These are phyloP conservation scores for Lactarius vividus DNA, from an alignment of 768 basidiomycete genomes.

Conservation along the genomic window DNA sequence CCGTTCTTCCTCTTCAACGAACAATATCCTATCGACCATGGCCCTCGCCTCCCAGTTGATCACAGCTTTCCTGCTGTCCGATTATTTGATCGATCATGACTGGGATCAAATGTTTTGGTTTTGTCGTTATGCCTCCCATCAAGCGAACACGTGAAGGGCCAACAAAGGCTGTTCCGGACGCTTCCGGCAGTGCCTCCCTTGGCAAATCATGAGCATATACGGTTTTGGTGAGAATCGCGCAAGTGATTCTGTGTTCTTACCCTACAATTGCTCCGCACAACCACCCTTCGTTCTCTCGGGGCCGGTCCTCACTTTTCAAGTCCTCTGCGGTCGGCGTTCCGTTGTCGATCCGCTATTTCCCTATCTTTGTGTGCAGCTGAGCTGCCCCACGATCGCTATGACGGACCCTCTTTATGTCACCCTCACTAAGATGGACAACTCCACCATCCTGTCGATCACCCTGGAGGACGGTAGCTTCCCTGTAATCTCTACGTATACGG, in stretches of 20 bases:
- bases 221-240: background rate
- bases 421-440: background rate
- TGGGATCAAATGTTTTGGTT: background rate
- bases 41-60: background rate
- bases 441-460: background rate
- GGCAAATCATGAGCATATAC: background rate
- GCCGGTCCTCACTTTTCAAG: conserved; percentile 21
- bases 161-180: background rate
- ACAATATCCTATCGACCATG: background rate
- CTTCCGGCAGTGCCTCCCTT: background rate
- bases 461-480: conserved; percentile 15
- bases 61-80: background rate
- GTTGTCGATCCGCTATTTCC: background rate
- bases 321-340: background rate
- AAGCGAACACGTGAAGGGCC: background rate
- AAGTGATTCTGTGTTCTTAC: background rate
- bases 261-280: background rate
- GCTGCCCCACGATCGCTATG: conserved; percentile 13
- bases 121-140: conserved; percentile 21
- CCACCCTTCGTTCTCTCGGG: conserved; percentile 14
- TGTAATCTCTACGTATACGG: conserved; percentile 28
- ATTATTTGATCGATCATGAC: background rate
- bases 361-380: conserved; percentile 7
- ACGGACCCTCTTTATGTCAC: background rate
- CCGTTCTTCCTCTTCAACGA: too few species aligned